phyloP scores from a whole-genome alignment of 2,329 filamentous ascomycete species.

The Alternaria conjuncta region DNA sequence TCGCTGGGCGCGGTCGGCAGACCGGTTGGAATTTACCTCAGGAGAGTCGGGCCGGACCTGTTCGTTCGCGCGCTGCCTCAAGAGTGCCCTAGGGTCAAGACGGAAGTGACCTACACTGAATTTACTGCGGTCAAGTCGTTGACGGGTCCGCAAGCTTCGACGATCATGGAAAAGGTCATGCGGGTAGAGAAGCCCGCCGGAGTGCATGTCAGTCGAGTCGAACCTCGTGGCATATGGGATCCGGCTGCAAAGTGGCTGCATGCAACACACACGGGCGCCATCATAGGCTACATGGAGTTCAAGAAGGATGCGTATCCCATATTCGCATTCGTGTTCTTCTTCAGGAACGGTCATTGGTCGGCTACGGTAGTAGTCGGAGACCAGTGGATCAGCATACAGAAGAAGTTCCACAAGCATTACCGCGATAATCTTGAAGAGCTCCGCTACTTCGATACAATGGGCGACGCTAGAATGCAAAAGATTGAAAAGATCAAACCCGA shows the following conservation, averaged over 20 bases:
- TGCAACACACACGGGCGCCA: conserved; percentile 2
- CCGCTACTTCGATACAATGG: neutral
- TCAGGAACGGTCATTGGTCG: conserved; percentile 5
- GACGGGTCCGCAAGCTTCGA: neutral
- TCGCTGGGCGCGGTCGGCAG: neutral
- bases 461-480: neutral
- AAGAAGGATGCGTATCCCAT: neutral
- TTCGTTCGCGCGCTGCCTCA: conserved; percentile 9
- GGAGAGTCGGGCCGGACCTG: conserved; percentile 1
- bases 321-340: conserved; percentile 8
- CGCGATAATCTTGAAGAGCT: conserved; percentile 1
- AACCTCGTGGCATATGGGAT: conserved; percentile 6
- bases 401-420: conserved; percentile 7
- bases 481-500: neutral
- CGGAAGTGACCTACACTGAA: neutral
- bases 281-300: conserved; percentile 9
- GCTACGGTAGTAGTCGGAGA: neutral
- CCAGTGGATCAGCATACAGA: neutral
- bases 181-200: neutral
- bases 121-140: conserved; percentile 5
- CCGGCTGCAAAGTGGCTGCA: neutral
- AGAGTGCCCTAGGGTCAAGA: neutral
- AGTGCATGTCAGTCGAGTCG: neutral
- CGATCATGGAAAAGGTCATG: neutral
- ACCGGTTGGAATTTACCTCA: conserved; percentile 7